Conservation (phyloP, 495 filamentous ascomycete species). For the Annulohypoxylon stygium region DNA sequence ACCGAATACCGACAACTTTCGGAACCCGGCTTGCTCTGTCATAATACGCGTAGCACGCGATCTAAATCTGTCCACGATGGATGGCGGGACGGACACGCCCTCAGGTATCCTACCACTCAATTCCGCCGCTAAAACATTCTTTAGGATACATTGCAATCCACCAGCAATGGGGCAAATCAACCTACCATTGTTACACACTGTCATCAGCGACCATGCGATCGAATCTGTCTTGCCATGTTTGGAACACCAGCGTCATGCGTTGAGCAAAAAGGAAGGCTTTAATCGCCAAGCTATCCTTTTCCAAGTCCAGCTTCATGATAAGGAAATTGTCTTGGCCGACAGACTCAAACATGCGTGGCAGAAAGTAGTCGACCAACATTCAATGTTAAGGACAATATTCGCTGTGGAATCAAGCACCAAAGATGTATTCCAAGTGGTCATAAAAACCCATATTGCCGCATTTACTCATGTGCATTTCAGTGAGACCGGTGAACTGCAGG, state of each 20-base stretch:
- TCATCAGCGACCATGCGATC: background rate
- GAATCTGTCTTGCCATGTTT: background rate
- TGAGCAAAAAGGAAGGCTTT: background rate
- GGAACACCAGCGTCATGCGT: background rate
- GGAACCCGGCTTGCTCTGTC: background rate
- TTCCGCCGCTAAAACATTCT: too few species aligned
- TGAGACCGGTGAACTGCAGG: background rate
- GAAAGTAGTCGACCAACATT: background rate
- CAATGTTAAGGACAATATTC: background rate
- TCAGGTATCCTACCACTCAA: background rate
- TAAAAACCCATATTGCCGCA: background rate
- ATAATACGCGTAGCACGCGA: background rate
- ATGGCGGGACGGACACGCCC: background rate
- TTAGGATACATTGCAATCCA: too few species aligned
- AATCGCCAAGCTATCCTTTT: background rate
- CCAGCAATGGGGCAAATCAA: background rate
- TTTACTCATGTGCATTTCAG: background rate
- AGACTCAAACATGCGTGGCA: background rate
- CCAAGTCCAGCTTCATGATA: background rate
- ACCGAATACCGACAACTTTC: background rate
- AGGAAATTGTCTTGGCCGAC: background rate
- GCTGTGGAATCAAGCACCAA: background rate
- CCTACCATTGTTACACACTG: background rate
- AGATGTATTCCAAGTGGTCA: background rate
- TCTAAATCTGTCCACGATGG: background rate